Conservation (phyloP, 2,329 filamentous ascomycete genomes). For the Helminthosporium solani region DNA sequence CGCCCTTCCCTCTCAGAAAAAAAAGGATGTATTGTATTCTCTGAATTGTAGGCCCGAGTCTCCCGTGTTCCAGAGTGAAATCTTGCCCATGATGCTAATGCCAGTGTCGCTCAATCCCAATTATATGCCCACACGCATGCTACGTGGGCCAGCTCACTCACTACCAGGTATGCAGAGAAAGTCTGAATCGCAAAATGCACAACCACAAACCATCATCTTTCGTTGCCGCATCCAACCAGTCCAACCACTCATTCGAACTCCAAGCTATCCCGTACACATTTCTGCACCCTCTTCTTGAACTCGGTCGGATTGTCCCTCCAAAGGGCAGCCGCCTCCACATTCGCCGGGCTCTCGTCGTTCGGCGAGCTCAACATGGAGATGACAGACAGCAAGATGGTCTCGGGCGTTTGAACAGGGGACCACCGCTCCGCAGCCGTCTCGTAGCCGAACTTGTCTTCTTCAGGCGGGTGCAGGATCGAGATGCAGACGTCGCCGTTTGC, state of each 20-base stretch:
- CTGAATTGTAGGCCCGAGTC: too few species aligned
- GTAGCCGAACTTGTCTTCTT: conserved; percentile 98
- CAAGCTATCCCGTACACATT: conserved; percentile 66
- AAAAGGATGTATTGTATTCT: too few species aligned
- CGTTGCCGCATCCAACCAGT: neutral
- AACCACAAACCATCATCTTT: neutral
- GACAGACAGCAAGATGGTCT: conserved; percentile 94
- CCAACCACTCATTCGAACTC: conserved; percentile 38
- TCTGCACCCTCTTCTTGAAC: conserved; percentile 83
- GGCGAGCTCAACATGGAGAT: conserved; percentile 99
- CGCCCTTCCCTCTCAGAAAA: too few species aligned
- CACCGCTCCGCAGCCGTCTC: conserved; percentile 93
- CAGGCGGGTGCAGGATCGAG: conserved; percentile 94
- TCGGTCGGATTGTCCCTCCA: conserved; percentile 82
- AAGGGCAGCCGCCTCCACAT: conserved; percentile 94
- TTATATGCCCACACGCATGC: neutral
- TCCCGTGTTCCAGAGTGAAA: too few species aligned
- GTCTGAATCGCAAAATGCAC: neutral
- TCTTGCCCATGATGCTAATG: neutral
- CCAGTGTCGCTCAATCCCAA: neutral
- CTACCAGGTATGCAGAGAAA: neutral
- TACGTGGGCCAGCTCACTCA: neutral
- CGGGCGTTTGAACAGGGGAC: conserved; percentile 95
- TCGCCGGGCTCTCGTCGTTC: conserved; percentile 94
- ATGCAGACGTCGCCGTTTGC: conserved; percentile 91